Evolutionary conservation across 2,329 filamentous ascomycete genomes (phyloP).

Genomic region (Escovopsis weberi): DNA sequence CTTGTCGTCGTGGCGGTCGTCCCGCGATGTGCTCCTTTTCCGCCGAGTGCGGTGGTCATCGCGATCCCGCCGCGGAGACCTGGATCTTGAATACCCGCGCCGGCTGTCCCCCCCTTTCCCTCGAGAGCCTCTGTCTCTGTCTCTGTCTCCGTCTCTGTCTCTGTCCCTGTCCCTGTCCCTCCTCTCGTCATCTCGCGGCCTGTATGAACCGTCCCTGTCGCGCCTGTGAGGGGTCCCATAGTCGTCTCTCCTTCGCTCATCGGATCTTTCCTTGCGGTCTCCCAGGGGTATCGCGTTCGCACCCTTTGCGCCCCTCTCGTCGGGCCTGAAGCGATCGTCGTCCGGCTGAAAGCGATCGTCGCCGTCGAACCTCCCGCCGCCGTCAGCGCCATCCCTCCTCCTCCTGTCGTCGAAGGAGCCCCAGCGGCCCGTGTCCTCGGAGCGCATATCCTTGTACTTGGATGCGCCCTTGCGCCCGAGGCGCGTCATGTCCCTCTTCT

Average conservation of each 20-base stretch:
- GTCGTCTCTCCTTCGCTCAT: slow-evolving; percentile 13
- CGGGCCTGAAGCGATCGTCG: slow-evolving; percentile 31
- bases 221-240: slow-evolving; percentile 15
- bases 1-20: slow-evolving; percentile 46
- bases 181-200: background rate
- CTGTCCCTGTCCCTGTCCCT: slow-evolving; percentile 4
- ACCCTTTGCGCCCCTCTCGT: slow-evolving; percentile 36
- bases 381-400: slow-evolving; percentile 15
- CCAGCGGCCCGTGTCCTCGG: slow-evolving; percentile 84
- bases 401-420: slow-evolving; percentile 46
- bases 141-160: background rate
- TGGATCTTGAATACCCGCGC: slow-evolving; percentile 30
- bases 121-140: slow-evolving; percentile 1
- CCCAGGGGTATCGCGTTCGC: slow-evolving; percentile 60
- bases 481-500: slow-evolving; percentile 86
- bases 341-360: slow-evolving; percentile 60
- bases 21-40: slow-evolving; percentile 43
- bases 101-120: slow-evolving; percentile 3
- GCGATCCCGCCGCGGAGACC: slow-evolving; percentile 34
- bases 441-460: slow-evolving; percentile 75
- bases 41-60: slow-evolving; percentile 33
- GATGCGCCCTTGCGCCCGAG: slow-evolving; percentile 84
- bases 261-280: slow-evolving; percentile 32
- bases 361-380: slow-evolving; percentile 21
- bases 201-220: slow-evolving; percentile 12